phyloP scores from a whole-genome alignment of 2,329 filamentous ascomycete species.

The Sporothrix brunneoviolacea region DNA sequence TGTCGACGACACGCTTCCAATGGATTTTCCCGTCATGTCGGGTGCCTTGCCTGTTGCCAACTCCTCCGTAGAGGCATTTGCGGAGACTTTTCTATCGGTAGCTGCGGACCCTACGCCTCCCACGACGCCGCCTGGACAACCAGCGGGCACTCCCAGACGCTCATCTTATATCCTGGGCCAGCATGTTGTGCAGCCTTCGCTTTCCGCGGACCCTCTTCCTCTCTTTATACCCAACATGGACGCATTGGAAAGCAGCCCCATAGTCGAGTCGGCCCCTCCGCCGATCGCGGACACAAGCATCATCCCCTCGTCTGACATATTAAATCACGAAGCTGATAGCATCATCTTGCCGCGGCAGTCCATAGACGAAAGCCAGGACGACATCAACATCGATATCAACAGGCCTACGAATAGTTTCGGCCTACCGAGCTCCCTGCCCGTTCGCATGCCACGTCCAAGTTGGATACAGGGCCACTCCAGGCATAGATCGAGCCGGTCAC shows the following conservation, averaged over 20 bases:
- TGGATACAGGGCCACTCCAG: slow-evolving; percentile 34
- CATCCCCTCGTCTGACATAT: slow-evolving; percentile 6
- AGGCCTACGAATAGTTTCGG: slow-evolving; percentile 2
- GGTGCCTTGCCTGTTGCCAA: slow-evolving; percentile 38
- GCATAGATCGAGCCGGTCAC: slow-evolving; percentile 42
- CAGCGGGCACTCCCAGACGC: slow-evolving; percentile 40
- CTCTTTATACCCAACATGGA: slow-evolving; percentile 42
- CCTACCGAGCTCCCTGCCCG: slow-evolving; percentile 15
- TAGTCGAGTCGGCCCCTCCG: neutral
- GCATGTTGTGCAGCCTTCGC: slow-evolving; percentile 32
- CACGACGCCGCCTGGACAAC: slow-evolving; percentile 49
- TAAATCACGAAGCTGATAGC: slow-evolving; percentile 28
- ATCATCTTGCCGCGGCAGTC: slow-evolving; percentile 24
- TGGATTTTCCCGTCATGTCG: slow-evolving; percentile 45
- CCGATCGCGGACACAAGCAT: neutral
- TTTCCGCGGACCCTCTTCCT: slow-evolving; percentile 36
- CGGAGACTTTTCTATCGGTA: slow-evolving; percentile 43
- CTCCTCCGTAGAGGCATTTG: slow-evolving; percentile 46
- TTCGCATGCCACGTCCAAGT: slow-evolving; percentile 28
- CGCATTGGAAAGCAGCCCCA: slow-evolving; percentile 26
- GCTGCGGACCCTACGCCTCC: slow-evolving; percentile 53
- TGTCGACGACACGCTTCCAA: slow-evolving; percentile 59
- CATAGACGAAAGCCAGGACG: slow-evolving; percentile 21
- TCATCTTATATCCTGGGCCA: slow-evolving; percentile 51
- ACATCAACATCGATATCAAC: neutral